Base-by-base conservation (phyloP, 1,284 basidiomycete genomes). In the Porogramme epimiltina region DNA sequence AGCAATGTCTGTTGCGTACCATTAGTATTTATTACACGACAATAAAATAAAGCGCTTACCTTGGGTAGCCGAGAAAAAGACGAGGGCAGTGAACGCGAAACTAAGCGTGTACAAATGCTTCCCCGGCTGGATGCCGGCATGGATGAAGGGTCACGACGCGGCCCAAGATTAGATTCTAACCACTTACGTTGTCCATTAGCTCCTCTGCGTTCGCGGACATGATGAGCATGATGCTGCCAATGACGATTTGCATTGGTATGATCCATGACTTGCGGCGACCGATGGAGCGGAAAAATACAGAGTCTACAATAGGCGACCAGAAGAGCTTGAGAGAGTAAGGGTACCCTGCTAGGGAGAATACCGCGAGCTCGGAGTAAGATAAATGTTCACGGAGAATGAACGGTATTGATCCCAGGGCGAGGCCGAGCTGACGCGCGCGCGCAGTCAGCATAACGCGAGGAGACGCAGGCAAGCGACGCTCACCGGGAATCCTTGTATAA, bases 181-280 rank as follows among this genome's bases (percentile, higher is more conserved):
- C 26, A 73, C 87, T 68, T 64, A 96, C 95, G 62, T 90, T 82
- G 46, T 91, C 84, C 65, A 99, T 79, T 58, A 97, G 79, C 55
- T 80, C 80, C 61, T 94, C 83, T 8, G 93, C 89, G 61, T 90
- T 85, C 48, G 83, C 73, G 2, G 95, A 91, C 54, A 99, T 89
- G 68, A 91, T 87, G 63, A 95, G 78, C 85, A 99, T 91, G 59
- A 94, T 77, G 42, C 84, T 76, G 23, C 95, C 97, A 41, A 98
- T 91, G 58, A 95, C 82, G 25, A 88, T 70, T 71, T 99, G 97
- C 76, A 99, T 96, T 40, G 97, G 97, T 55, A 99, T 89, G 65
- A 99, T 98, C 97, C 97, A 99, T 54, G 91, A 95, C 73, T 98
- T 99, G 58, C 97, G 81, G 48, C 97, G 84, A 18, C 97, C 97